Evolutionary conservation across 1,284 basidiomycete species (phyloP), one percentile per base, ranked within the genome.

Genomic region (Cutaneotrichosporon sp.): DNA sequence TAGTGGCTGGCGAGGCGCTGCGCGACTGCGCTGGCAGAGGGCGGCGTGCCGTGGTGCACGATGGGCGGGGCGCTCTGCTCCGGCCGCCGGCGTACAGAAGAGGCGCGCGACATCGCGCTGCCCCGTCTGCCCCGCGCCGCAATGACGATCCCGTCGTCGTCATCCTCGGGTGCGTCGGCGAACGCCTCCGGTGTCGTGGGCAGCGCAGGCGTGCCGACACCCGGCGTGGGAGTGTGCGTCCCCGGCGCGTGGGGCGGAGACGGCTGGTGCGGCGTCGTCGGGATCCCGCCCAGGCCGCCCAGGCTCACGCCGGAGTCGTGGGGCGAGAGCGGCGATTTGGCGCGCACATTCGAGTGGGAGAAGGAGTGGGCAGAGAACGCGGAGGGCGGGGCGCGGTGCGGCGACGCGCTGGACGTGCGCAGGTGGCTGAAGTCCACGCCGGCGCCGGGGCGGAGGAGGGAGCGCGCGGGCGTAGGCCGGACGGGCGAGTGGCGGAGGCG

Each of bases 241-340:
- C 26, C 22, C n/a, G 44, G 20, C 29, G 43, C n/a, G 29, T 33
- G 17, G n/a, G n/a, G n/a, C n/a, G n/a, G n/a, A n/a, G n/a, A n/a
- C 17, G 32, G 6, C 5, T 20, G 20, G 46, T 38, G 34, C 26
- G 31, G 22, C 9, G 34, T 26, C 17, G 31, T 29, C 9, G 25
- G 11, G 34, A 33, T 32, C 34, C 32, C 31, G 25, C 46, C 32
- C n/a, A n/a, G n/a, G n/a, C n/a, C n/a, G n/a, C n/a, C n/a, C n/a
- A n/a, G n/a, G n/a, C n/a, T n/a, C n/a, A 34, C 16, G 14, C 22
- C 39, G 10, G 22, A 33, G 32, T 46, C 44, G 44, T 35, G 26
- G 29, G 44, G 16, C 44, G n/a, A 38, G 14, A 48, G 41, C 10
- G 45, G 55, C 17, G 29, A 49, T 34, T 34, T 54, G 32, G 55